Conservation (phyloP, 1,139 yeast genomes). For the Saccharomyces hybrid region DNA sequence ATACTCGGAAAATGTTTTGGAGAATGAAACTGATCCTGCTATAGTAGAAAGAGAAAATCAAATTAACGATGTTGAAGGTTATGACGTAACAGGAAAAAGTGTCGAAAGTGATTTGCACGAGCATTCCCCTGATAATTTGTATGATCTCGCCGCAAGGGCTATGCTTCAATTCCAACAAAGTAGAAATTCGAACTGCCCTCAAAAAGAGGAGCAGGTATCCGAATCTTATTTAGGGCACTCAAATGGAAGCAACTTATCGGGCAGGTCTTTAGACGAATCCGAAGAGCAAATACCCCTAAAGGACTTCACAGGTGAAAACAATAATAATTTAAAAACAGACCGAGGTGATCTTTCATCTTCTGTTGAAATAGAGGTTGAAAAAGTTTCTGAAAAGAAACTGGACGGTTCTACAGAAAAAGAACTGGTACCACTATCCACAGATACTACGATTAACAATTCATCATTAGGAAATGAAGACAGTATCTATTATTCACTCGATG, state of each 20-base stretch:
- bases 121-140: not conserved
- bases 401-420: not conserved
- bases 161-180: not conserved
- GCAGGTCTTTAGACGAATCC: not conserved
- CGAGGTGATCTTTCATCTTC: not conserved
- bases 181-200: not conserved
- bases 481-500: slow-evolving; percentile 2
- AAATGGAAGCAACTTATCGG: not conserved
- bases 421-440: not conserved
- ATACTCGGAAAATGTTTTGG: not conserved
- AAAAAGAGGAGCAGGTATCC: not conserved
- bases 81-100: not conserved
- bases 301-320: not conserved
- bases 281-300: not conserved
- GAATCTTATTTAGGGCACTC: not conserved
- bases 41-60: not conserved
- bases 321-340: not conserved
- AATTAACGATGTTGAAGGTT: not conserved
- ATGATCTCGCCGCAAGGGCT: not conserved
- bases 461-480: not conserved
- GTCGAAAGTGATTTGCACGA: not conserved
- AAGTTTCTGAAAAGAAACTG: not conserved
- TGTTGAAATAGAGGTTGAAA: not conserved
- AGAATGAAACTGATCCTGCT: not conserved
- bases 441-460: not conserved